Base-by-base conservation (phyloP, 352 stramenopile species). In the Globisporangium sylvaticum region DNA sequence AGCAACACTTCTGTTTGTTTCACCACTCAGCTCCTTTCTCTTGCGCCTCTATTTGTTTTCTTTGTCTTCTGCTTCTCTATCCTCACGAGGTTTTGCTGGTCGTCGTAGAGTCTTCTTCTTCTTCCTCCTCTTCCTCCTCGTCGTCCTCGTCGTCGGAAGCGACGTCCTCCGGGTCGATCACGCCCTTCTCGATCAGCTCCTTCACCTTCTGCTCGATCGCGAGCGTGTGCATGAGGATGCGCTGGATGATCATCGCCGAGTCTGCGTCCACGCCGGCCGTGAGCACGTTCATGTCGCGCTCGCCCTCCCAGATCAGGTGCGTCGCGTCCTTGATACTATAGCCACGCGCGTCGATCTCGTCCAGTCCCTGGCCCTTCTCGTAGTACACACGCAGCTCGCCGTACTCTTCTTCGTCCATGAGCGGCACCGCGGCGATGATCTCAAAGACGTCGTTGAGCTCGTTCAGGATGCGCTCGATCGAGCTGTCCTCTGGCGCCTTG, bases 391-490 rank as follows among this genome's bases (percentile, higher is more conserved):
- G 75, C 32, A 87, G 73, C 48, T 84, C 74, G 64, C 75, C 71
- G 59, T 89, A 79, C 57, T 92, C 84, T 42, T 89, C 77, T 27
- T 88, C 79, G 63, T 89, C 84, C 70, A 92, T 78, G 48, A 74
- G 81, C 48, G 84, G 84, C 69, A 92, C 75, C 4, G 84, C 84
- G 18, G 84, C 81, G 56, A 92, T 88, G 58, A 92, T 75, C 62
- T 90, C 71, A 58, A 92, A 76, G n/a, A 83, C 71, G 31, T 92
- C 80, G 48, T 90, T 80, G n/a, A 90, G 57, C 29, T 89, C 77
- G 52, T 75, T 79, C 31, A 90, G 69, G 20, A 88, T 27, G 4
- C 66, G 69, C 67, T 92, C 83, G 66, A 92, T 88, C 34, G 78
- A 83, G n/a, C 59, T 70, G 60, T 88, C 80, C 22, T 82, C 76